Evolutionary conservation across 345 rosid genomes (phyloP), one percentile per base, ranked within the genome.

Genomic region (Acer yangbiense): DNA sequence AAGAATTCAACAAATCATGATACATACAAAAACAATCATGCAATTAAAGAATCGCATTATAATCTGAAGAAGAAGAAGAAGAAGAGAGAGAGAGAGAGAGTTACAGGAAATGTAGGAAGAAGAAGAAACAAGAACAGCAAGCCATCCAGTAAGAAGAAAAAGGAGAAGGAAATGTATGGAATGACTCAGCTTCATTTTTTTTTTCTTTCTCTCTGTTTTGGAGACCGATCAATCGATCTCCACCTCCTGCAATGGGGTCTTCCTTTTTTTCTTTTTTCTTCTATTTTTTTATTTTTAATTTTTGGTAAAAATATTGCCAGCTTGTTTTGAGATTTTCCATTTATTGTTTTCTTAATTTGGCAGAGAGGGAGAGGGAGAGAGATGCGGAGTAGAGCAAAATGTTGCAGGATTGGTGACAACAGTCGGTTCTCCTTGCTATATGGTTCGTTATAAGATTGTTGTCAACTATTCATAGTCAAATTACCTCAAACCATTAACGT

Each of bases 21-120:
- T 9, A 11, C 14, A 46, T 43, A 43, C 46, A 43, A 35, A 35
- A 35, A 35, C 39, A 35, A 35, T 35, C 39, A 35, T 35, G 39
- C 4, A 35, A 35, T 35, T 35, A 35, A 35, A 35, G 39, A 35
- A 35, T 4, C 39, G 1, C 10, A 43, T 25, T 73, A 16, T 60
- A 11, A 21, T 9, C 7, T 23, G 7, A 48, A 50, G 20, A n/a
- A 32, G 9, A 27, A 48, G 25, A 32, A 21, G 16, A 54, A 1
- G 61, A 60, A 63, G 32, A 35, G 60, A 68, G 5, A 58, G 9
- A 20, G 25, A 2, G 0, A 17, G 12, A 67, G 12, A 72, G 61
- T 80, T 83, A 88, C 90, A 48, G n/a, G 88, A 84, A 80, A 88
- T 79, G 44, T 65, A 32, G 39, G 80, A 32, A 75, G 86, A 77